Base-by-base conservation (phyloP, 768 basidiomycete genomes). In the Myochromella boudieri region DNA sequence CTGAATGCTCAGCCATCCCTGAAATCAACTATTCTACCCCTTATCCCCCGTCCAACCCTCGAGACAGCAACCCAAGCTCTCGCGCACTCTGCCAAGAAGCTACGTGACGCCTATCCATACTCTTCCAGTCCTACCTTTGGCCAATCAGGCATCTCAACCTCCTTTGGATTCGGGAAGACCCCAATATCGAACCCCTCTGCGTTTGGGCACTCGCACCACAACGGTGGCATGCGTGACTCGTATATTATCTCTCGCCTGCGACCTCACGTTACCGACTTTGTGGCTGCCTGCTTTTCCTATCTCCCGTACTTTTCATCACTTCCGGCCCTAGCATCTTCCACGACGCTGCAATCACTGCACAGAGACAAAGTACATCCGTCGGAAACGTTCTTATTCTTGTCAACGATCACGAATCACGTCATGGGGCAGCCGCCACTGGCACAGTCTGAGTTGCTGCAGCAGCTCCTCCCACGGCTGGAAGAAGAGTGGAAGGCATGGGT, bases 401-500 rank as follows among this genome's bases (percentile, higher is more conserved):
- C 81, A 2, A 69, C 84, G 5, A 69, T 91, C 46, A 90, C 80
- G 6, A 74, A 79, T 29, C 85, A 88, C 53, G 68, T 88, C 41
- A 67, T 85, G 7, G 74, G 77, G 1, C 87, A 90, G 55, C 86
- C 87, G 1, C 66, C 82, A 2, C 72, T 91, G 8, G 70, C 84
- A 6, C 83, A 85, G 55, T 69, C 77, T 11, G 74, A 76, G 40
- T 68, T 90, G 33, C 72, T 64, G 8, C 80, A 79, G 1, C 65
- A 78, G 33, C 63, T 92, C 8, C 70, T 85, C 37, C 78, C 83
- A 1, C 82, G 87, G 8, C 65, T 93, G 21, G 56, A 72, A 6
- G 75, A 83, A 42, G 90, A 93, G 61, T 92, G 91, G 90, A 76
- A 69, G 41, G 81, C 80, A 11, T 93, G 90, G 90, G 71, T 90